Base-by-base conservation (phyloP, 108 stramenopile genomes). In the Cyclotella kingstonii region DNA sequence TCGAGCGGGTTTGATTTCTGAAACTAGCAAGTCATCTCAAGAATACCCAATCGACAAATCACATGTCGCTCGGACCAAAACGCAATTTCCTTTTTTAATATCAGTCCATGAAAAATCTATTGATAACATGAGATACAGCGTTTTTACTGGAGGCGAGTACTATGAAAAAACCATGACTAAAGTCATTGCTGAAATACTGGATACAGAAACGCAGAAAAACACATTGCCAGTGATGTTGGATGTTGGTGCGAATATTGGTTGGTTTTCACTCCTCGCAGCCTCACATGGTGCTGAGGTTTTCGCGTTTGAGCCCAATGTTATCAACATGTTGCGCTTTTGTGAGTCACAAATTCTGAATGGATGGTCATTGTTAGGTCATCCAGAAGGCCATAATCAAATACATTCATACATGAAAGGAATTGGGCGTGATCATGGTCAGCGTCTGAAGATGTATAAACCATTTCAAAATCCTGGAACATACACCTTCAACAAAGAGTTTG, bases 191-290 rank as follows among this genome's bases (percentile, higher is more conserved):
- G 46, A 50, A 11, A 52, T 60, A 18, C 2, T 60, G 3, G 25
- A 52, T 11, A 52, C 35, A 30, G 58, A 31, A 31, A 44, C 43
- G 19, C 19, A 36, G 4, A 21, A 44, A 4, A 38, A 28, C 36
- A 22, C 1, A 27, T 15, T 25, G 1, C 28, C 62, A 11, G 44
- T 76, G 23, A 51, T 76, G 59, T 14, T 84, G 2, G 83, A 84
- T 52, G 65, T 81, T 19, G 83, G 83, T 1, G 78, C 66, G 15
- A 84, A 84, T 29, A 72, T 81, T 47, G 83, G 83, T 0, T 84
- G 70, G 58, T 84, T 76, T 31, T 76, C 76, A 5, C 36, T 84
- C n/a, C 28, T 84, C 1, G 38, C 70, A 9, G 77, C 73, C 4
- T 60, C 83, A 0, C 54, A 70, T 35, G 76, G 73, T 9, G 75